phyloP scores from a whole-genome alignment of 768 basidiomycete species.

The Termitomyces sp. region DNA sequence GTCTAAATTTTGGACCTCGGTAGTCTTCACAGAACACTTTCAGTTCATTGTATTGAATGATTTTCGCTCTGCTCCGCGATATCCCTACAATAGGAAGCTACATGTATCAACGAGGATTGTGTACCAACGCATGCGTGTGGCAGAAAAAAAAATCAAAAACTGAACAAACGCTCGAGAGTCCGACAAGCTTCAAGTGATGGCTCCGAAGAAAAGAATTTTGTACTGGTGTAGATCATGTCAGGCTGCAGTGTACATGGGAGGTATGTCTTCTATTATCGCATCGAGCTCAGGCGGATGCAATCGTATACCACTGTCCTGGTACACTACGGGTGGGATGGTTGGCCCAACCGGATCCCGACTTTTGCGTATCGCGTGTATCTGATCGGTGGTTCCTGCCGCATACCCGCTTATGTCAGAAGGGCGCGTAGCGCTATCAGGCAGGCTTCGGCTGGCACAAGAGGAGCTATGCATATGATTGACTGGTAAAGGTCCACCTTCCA shows the following conservation, averaged over 20 bases:
- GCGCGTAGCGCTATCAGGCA: not conserved
- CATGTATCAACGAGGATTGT: too few species aligned
- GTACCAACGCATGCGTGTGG: too few species aligned
- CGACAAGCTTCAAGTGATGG: too few species aligned
- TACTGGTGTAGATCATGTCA: not conserved
- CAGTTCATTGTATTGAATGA: not conserved
- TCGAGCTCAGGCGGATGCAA: not conserved
- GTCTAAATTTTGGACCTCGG: not conserved
- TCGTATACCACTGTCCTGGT: constrained; percentile 12
- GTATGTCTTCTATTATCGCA: not conserved
- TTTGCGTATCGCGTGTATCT: constrained; percentile 5
- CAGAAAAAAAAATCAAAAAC: too few species aligned
- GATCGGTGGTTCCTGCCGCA: not conserved
- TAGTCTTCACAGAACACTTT: not conserved
- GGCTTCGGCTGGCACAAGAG: too few species aligned
- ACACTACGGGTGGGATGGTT: not conserved
- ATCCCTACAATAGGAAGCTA: too few species aligned
- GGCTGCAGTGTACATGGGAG: not conserved
- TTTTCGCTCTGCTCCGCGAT: not conserved
- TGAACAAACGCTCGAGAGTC: too few species aligned
- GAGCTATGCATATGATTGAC: not conserved
- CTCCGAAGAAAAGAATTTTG: too few species aligned
- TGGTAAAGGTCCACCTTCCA: not conserved
- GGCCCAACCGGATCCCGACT: not conserved
- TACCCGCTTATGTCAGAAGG: constrained; percentile 6